Percentiles rank a stretch among this genome's conserved stretches.
Conservation (phyloP, 495 filamentous ascomycete genomes). For the Penicillium coffeae region DNA sequence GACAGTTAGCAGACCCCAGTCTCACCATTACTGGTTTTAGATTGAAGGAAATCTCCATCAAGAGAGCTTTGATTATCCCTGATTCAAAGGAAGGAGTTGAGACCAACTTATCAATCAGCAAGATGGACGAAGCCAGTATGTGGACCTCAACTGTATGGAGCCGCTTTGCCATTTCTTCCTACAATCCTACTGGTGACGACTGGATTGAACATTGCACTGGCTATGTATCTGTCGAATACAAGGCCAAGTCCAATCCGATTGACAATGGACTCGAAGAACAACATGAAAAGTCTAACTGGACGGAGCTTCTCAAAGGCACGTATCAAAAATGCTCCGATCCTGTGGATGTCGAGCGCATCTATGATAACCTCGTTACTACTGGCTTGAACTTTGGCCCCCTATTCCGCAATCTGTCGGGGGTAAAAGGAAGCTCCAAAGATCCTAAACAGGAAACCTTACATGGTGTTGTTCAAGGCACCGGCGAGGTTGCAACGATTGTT, state of each 20-base stretch:
- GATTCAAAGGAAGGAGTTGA: slow-evolving; percentile 31
- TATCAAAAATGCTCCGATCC: slow-evolving; percentile 8
- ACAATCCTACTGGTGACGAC: slow-evolving; percentile 25
- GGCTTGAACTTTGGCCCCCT: slow-evolving; percentile 23
- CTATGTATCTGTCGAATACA: slow-evolving; percentile 8
- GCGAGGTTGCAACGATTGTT: slow-evolving; percentile 17
- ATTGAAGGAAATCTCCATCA: neutral
- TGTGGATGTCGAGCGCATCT: slow-evolving; percentile 17
- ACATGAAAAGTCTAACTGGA: slow-evolving; percentile 4
- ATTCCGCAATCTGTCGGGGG: slow-evolving; percentile 21
- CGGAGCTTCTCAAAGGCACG: neutral
- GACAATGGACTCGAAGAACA: slow-evolving; percentile 8
- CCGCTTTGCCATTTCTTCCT: slow-evolving; percentile 28
- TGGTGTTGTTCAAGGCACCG: slow-evolving; percentile 1
- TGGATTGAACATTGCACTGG: slow-evolving; percentile 27
- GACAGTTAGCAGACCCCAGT: neutral
- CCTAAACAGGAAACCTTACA: no score
- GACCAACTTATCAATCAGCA: slow-evolving; percentile 22
- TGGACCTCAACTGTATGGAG: slow-evolving; percentile 21
- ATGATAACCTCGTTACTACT: slow-evolving; percentile 16
- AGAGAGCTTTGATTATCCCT: slow-evolving; percentile 10
- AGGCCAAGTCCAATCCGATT: neutral
- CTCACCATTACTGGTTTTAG: no score
- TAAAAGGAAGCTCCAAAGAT: slow-evolving; percentile 14
- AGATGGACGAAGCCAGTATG: slow-evolving; percentile 8